Evolutionary conservation across 805 yeast genomes (phyloP).

Genomic region (Lipomyces yamanashiensis): DNA sequence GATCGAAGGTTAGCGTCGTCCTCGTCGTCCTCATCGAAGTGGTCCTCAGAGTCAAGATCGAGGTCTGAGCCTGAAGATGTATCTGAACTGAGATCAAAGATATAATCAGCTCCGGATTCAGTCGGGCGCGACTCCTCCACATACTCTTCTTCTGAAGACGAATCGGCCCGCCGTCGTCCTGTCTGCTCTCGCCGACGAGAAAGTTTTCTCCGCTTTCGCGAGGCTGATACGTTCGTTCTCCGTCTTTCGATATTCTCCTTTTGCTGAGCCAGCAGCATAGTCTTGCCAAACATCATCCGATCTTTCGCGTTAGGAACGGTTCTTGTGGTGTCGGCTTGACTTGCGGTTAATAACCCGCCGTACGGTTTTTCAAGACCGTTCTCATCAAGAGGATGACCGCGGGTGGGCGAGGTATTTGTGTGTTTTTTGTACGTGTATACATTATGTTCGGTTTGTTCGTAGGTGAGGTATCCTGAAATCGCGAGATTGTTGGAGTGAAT

Average conservation of each 20-base stretch:
- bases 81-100: not conserved
- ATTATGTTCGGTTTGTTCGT: conserved; percentile 21
- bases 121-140: not conserved
- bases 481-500: conserved; percentile 25
- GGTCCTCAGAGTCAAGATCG: not conserved
- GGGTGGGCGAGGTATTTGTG: not conserved
- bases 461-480: conserved; percentile 25
- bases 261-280: conserved; percentile 25
- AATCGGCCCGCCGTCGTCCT: not conserved
- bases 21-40: conserved; percentile 6
- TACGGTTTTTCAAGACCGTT: conserved; percentile 25
- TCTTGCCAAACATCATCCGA: conserved; percentile 40
- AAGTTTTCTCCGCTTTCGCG: not conserved
- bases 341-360: conserved; percentile 34
- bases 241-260: conserved; percentile 10
- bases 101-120: conserved; percentile 2
- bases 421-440: conserved; percentile 4
- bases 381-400: not conserved
- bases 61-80: conserved; percentile 1
- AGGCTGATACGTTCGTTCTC: not conserved
- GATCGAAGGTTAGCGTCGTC: conserved; percentile 37
- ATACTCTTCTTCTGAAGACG: not conserved
- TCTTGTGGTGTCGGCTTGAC: conserved; percentile 46
- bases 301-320: conserved; percentile 43
- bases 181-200: not conserved